Conservation (phyloP, 2,329 filamentous ascomycete genomes). For the Phaeomoniella chlamydospora region DNA sequence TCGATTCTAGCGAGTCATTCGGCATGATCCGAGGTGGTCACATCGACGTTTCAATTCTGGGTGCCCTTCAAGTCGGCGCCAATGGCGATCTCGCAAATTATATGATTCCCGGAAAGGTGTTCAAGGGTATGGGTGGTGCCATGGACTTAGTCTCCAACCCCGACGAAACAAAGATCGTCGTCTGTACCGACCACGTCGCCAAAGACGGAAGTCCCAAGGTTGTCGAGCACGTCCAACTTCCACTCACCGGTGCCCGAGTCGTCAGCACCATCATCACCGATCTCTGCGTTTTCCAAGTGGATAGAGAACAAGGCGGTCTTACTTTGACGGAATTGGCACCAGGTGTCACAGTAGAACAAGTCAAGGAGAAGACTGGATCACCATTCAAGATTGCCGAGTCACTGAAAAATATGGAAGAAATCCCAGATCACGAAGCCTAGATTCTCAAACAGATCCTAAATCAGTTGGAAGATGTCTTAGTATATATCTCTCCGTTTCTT, state of each 20-base stretch:
- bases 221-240: slow-evolving; percentile 47
- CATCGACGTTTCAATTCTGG: slow-evolving; percentile 71
- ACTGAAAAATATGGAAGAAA: slow-evolving; percentile 34
- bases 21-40: slow-evolving; percentile 78
- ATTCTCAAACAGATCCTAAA: too few species aligned
- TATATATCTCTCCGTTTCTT: too few species aligned
- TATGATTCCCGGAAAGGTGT: slow-evolving; percentile 73
- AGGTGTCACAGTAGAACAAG: slow-evolving; percentile 52
- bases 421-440: neutral
- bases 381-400: slow-evolving; percentile 48
- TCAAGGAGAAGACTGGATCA: slow-evolving; percentile 56
- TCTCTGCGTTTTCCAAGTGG: slow-evolving; percentile 63
- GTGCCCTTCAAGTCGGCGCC: slow-evolving; percentile 67
- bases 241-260: slow-evolving; percentile 50
- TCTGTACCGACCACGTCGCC: slow-evolving; percentile 55
- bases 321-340: slow-evolving; percentile 59
- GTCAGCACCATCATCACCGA: slow-evolving; percentile 63
- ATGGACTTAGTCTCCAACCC: slow-evolving; percentile 63
- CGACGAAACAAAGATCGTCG: slow-evolving; percentile 56
- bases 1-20: slow-evolving; percentile 71
- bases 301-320: slow-evolving; percentile 47
- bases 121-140: slow-evolving; percentile 76
- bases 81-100: slow-evolving; percentile 73
- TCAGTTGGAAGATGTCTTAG: too few species aligned
- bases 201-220: slow-evolving; percentile 56